Conservation (phyloP, 2,329 filamentous ascomycete genomes). For the Juglanconis oblonga region DNA sequence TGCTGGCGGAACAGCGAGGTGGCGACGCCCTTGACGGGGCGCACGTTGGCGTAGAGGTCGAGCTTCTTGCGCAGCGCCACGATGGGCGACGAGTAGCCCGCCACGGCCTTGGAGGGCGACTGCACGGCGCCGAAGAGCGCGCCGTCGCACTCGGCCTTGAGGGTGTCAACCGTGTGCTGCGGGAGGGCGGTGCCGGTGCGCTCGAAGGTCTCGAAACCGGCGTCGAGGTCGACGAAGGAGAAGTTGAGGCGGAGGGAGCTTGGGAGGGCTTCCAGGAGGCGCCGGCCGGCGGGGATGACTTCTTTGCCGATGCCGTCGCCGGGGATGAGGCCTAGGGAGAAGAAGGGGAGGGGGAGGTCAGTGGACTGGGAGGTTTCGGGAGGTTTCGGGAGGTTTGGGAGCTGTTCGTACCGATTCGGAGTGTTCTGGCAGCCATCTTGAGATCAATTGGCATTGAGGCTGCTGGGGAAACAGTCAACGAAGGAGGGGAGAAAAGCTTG, state of each 20-base stretch:
- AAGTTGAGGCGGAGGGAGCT: slow-evolving; percentile 90
- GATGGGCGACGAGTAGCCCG: slow-evolving; percentile 95
- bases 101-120: slow-evolving; percentile 84
- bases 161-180: slow-evolving; percentile 83
- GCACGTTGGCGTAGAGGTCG: slow-evolving; percentile 94
- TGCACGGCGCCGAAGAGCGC: slow-evolving; percentile 94
- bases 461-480: background rate
- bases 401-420: slow-evolving; percentile 58
- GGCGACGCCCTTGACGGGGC: slow-evolving; percentile 82
- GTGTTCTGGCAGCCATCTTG: slow-evolving; percentile 60
- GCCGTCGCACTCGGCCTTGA: slow-evolving; percentile 89
- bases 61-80: slow-evolving; percentile 94
- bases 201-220: slow-evolving; percentile 92
- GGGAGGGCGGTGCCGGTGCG: slow-evolving; percentile 84
- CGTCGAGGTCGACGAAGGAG: slow-evolving; percentile 88
- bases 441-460: slow-evolving; percentile 11
- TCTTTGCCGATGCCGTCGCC: slow-evolving; percentile 98
- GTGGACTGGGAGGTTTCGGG: background rate
- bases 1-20: slow-evolving; percentile 59
- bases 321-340: slow-evolving; percentile 76
- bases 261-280: slow-evolving; percentile 88
- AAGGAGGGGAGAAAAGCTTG: background rate
- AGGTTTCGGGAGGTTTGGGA: background rate
- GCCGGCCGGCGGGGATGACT: slow-evolving; percentile 92
- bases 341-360: background rate